Evolutionary conservation across 164 flowering plant species (phyloP), one percentile per base, ranked within the genome.

Genomic region (Nelumbo lutea): DNA sequence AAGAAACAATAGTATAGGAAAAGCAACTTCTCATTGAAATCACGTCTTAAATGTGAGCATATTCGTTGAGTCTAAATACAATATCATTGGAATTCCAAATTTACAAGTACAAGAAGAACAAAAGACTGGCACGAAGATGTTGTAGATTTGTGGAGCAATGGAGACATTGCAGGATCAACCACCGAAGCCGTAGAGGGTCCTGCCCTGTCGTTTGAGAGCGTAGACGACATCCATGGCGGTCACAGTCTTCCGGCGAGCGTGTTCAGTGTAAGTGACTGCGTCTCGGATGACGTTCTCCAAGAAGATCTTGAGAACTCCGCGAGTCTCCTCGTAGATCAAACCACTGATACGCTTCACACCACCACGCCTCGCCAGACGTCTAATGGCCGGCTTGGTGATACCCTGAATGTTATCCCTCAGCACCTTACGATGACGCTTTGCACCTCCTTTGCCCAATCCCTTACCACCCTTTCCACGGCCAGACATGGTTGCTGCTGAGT

Each of bases 301-400:
- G n/a, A 70, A 70, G 68, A 71, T 71, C 68, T 71, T 71, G 64
- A 71, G 68, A 13, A 71, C 73, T 1, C 68, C 73, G 13, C 73
- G 68, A 13, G 68, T 71, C 59, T 71, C 73, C 50, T 71, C 73
- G 57, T 71, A 71, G 50, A 71, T 71, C 15, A 71, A 59, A 50
- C 68, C 73, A 42, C 68, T 71, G 64, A 71, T 71, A n/a, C 73
- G 73, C 64, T 71, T 71, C 10, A 71, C 73, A 5, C 73, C 73
- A 9, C 73, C 73, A 40, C 68, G 68, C n/a, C 73, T 56, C 3
- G 72, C 72, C 55, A 70, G 42, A 6, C 67, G 61, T 7, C 72
- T n/a, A 61, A 70, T 70, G 1, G 72, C 72, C 3, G 72, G 72
- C 72, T 70, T 70, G 1, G 72, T 70, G 67, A 70, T 70, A 1